Base-by-base conservation (phyloP, 2,329 filamentous ascomycete species). In the Colletotrichum shisoi region DNA sequence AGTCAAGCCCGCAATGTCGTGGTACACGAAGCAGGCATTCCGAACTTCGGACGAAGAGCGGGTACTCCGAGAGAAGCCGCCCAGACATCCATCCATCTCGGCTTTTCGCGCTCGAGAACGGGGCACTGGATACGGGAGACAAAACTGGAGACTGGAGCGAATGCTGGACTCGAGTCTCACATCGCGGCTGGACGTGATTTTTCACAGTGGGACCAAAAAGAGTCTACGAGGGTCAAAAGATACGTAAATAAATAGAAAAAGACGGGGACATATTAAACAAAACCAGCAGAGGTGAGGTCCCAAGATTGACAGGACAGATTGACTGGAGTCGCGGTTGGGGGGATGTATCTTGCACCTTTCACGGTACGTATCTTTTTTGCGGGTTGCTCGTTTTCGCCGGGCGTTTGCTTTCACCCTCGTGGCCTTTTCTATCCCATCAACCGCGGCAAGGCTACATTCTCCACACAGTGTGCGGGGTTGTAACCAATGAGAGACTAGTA, bases 61-160 rank as follows among this genome's bases (percentile, higher is more conserved):
- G 64, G 61, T 64, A 57, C 49, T 67, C 64, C 64, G 60, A 67
- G 48, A 60, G 54, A 64, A 67, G 61, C 64, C 64, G 64, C 61
- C 54, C 39, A 59, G 54, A 44, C 27, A 58, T 54, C 63, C 60
- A 67, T 61, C 34, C 48, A 42, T 57, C 40, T 67, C 64, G 64
- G 64, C 61, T 67, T 64, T 59, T 64, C 61, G 53, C 64, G 64
- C 61, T 56, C 61, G 40, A 64, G 57, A 67, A 67, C 49, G 64
- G 64, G 61, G 61, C 54, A n/a, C 24, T 59, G 40, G 48, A 64
- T 56, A 67, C 54, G 61, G 61, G 52, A 57, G 34, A 37, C 37
- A 64, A 57, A 53, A 59, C 37, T 67, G 61, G 59, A 27, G 53
- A 63, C 21, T 57, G 42, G 54, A 57, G 42, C 56, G 24, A 34